Percentiles rank a stretch among this genome's conserved stretches.
Conservation (phyloP, 371 early-diverging fungal species). For the Coemansia sp. region DNA sequence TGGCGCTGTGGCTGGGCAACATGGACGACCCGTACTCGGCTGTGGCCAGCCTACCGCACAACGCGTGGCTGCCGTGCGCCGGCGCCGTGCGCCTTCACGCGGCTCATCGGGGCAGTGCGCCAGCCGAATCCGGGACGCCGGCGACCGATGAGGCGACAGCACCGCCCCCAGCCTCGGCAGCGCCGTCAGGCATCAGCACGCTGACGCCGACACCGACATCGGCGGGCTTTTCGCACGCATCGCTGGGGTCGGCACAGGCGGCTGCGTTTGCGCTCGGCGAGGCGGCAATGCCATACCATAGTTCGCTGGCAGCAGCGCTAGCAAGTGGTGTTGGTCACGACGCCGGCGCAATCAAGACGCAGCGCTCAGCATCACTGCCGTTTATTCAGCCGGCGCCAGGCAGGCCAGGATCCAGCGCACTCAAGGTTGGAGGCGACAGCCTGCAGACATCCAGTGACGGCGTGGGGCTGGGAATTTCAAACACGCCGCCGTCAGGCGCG, state of each 20-base stretch:
- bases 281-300: conserved; percentile 5
- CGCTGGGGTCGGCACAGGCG: too few relatives aligned
- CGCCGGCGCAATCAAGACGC: conserved; percentile 35
- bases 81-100: conserved; percentile 32
- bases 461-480: conserved; percentile 28
- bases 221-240: too few relatives aligned
- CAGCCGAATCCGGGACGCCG: neutral
- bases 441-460: neutral
- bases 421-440: conserved; percentile 15
- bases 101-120: conserved; percentile 1
- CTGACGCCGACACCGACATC: conserved; percentile 24
- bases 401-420: conserved; percentile 13
- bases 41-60: conserved; percentile 26
- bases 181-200: conserved; percentile 2
- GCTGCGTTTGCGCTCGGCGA: conserved; percentile 35
- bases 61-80: conserved; percentile 40
- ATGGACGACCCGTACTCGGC: conserved; percentile 46
- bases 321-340: conserved; percentile 11
- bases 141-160: conserved; percentile 4
- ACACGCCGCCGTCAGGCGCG: conserved; percentile 25
- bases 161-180: neutral
- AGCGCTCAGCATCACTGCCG: conserved; percentile 49
- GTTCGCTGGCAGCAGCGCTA: conserved; percentile 24
- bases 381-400: conserved; percentile 29
- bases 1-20: conserved; percentile 47